Evolutionary conservation across 768 basidiomycete species (phyloP).

Genomic region (Boletus tomentosulus): DNA sequence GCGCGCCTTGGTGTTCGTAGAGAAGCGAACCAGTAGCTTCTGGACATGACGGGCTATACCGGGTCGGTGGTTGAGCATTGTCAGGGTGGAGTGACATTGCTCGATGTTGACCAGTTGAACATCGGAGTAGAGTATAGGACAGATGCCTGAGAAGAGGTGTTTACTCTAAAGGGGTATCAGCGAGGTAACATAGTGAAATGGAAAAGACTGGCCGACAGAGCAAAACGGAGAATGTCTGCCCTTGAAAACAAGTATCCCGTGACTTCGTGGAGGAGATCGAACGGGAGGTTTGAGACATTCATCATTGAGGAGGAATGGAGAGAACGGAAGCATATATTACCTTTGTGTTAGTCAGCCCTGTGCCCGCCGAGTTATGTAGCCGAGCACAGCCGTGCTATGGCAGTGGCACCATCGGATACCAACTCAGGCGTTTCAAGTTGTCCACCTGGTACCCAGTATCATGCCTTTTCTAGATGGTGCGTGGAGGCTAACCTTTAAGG

Average conservation of each 20-base stretch:
- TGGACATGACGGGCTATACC: constrained; percentile 67
- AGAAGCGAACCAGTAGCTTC: constrained; percentile 45
- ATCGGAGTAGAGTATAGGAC: constrained; percentile 55
- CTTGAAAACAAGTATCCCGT: constrained; percentile 49
- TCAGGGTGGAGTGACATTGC: constrained; percentile 62
- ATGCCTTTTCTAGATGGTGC: too few relatives aligned
- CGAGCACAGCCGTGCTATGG: too few relatives aligned
- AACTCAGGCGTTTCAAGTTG: too few relatives aligned
- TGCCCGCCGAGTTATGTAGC: too few relatives aligned
- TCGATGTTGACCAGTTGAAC: constrained; percentile 50
- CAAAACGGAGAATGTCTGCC: constrained; percentile 54
- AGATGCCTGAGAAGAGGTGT: constrained; percentile 46
- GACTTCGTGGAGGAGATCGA: constrained; percentile 66
- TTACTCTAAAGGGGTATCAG: constrained; percentile 43
- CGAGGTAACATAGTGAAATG: not conserved
- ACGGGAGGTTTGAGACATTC: constrained; percentile 35
- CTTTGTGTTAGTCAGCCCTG: not conserved
- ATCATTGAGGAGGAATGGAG: constrained; percentile 4
- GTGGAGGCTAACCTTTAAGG: too few relatives aligned
- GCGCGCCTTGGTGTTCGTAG: constrained; percentile 27
- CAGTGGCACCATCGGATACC: too few relatives aligned
- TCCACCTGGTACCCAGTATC: too few relatives aligned
- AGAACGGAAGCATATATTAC: not conserved
- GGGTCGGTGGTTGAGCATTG: constrained; percentile 54
- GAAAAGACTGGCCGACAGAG: constrained; percentile 48